Base-by-base conservation (phyloP, 345 rosid species). In the Lumnitzera racemosa region DNA sequence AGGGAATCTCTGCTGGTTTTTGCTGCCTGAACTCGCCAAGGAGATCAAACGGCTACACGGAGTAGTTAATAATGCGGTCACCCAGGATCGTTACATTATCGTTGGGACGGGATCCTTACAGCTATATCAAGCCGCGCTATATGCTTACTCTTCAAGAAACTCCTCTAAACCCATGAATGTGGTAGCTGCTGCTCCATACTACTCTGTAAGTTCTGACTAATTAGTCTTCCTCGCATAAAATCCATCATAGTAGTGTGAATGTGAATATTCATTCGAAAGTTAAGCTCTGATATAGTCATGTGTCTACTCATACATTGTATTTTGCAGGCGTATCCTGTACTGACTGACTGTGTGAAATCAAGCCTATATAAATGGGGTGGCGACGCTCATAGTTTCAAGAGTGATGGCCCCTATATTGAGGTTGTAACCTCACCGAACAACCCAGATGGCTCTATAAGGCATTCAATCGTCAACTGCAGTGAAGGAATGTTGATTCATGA, bases 51-150 rank as follows among this genome's bases (percentile, higher is more conserved):
- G 91, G 64, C 72, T 92, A 24, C 98, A 92, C 62, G 64, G 55
- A 20, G 61, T 85, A 23, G 98, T 92, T 10, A 96, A 94, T 7
- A 90, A 92, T 71, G 97, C 97, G 3, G 76, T 81, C 61, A 87
- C 98, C 0, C 67, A 77, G 50, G 83, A 70, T 46, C 82, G 81
- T 6, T 61, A 79, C 67, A 82, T 89, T 49, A 87, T 92, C 24
- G 98, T 89, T 12, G 98, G 98, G 23, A 89, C 96, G 0, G 98
- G 98, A 41, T 89, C 98, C 11, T 83, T 96, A 15, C 98, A 89
- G 75, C 83, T 92, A 55, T 87, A 62, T 69, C 89, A 83, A 63
- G 98, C 98, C 61, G 85, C 86, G 15, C 68, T 92, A 11, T 92
- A 87, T 64, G 98, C 98, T 46, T 76, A 86, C 58, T 81, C 87